Evolutionary conservation across 306 rosid genomes (phyloP), one percentile per base, ranked within the genome.

Genomic region (Inga oerstediana): DNA sequence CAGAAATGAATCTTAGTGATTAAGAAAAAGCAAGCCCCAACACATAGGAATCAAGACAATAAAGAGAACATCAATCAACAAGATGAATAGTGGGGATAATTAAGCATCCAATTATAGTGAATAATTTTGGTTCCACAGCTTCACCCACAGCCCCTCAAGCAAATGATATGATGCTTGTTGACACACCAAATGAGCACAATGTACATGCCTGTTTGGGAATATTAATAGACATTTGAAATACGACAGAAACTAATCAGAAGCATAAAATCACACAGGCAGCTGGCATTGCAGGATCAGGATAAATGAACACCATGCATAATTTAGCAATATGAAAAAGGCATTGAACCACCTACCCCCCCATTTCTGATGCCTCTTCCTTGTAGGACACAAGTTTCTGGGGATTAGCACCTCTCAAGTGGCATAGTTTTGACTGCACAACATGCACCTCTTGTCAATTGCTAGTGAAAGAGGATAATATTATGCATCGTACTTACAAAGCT

Each of bases 311-410:
- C 41, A 54, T 16, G 15, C 16, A 37, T n/a, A 54, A 43, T 79
- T 65, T 82, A 66, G 82, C 51, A 69, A 83, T 52, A 74, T 17
- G 74, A 51, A 49, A 52, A 86, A 44, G 74, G 69, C 43, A 70
- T 17, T 58, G 52, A 82, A 87, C 69, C 81, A 96, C 99, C 78
- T 88, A 93, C 99, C 99, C 99, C 52, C 99, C 99, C 98, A 96
- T 92, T 87, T 96, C 99, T 2, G 99, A 86, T 52, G 97, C 86
- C 89, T 96, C 99, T 88, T 96, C 99, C 85, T 80, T 93, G 89
- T 16, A 81, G 37, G 94, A 87, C 81, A 91, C 91, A 58, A 96
- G 92, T 81, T 91, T 88, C 48, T 54, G 74, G 64, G 97, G 94
- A 88, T 83, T 79, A 59, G 84, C 89, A 81, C 84, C 93, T 82